Base-by-base conservation (phyloP, 306 rosid species). In the Ochetophila trinervis region DNA sequence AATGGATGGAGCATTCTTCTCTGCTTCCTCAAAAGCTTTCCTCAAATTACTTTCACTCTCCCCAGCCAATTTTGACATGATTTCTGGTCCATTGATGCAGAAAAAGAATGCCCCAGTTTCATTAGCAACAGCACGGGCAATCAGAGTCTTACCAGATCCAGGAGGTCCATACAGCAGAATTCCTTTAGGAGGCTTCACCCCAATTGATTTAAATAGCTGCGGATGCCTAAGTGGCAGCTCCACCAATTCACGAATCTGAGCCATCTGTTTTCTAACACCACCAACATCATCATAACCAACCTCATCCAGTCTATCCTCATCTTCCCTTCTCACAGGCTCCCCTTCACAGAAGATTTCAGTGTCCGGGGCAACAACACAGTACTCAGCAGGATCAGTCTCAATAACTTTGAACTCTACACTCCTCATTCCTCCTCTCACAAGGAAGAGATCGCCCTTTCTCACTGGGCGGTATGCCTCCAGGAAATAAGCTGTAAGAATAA, bases 111-210 rank as follows among this genome's bases (percentile, higher is more conserved):
- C 98, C 55, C 98, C 98, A 17, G 97, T 93, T 83, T 93, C 98
- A 82, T 93, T 89, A 23, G 98, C 98, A 47, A 93, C 96, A 67
- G 96, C 98, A 22, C 97, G 74, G 54, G 98, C 98, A 73, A 93
- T 90, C 57, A 87, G 73, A 66, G 97, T 93, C 79, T 93, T 93
- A 9, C 98, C 94, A 27, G 98, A 87, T 19, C 98, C 98, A 63
- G 97, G 94, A 13, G 97, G 98, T 49, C 97, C 97, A 78, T 86
- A 90, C 24, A 93, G 73, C 32, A 93, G 77, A 71, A 93, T 93
- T 51, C 98, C 98, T 75, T 93, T 93, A 1, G 97, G 98, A n/a
- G 98, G 98, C 80, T 93, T 93, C 50, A 93, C 98, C 77, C 98
- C 98, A 68, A 93, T 89, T 0, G 91, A 87, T 55, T 93, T 93